Evolutionary conservation across 202 grass and related monocot genomes (phyloP).

Genomic region (Dendrocalamus latiflorus): DNA sequence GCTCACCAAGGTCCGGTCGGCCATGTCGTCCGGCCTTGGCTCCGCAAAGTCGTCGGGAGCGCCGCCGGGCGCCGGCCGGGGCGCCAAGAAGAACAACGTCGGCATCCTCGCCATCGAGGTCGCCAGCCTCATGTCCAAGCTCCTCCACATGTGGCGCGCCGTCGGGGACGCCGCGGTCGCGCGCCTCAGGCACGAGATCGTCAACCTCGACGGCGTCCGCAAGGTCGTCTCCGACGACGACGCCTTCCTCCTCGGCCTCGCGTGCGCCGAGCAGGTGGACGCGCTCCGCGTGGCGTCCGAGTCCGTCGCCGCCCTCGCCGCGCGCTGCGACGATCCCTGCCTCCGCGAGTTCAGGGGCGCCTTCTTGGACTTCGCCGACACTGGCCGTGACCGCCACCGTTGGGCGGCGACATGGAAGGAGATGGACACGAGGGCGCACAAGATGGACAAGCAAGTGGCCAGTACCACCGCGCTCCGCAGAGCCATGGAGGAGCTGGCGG

Average conservation of each 20-base stretch:
- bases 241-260: constrained; percentile 55
- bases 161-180: constrained; percentile 55
- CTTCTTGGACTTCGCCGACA: constrained; percentile 55
- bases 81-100: constrained; percentile 20
- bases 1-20: constrained; percentile 68
- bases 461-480: constrained; percentile 43
- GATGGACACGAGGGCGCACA: constrained; percentile 58
- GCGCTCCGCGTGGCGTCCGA: constrained; percentile 48
- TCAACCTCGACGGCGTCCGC: constrained; percentile 54
- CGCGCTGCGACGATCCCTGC: constrained; percentile 49
- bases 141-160: constrained; percentile 69
- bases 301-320: constrained; percentile 35
- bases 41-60: constrained; percentile 19
- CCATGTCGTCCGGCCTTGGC: constrained; percentile 32
- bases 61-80: not conserved
- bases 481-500: constrained; percentile 70
- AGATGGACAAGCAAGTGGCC: constrained; percentile 58
- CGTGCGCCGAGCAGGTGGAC: constrained; percentile 66
- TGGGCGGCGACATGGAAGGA: constrained; percentile 72
- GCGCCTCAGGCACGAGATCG: constrained; percentile 50
- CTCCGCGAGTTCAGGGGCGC: constrained; percentile 40
- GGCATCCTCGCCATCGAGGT: constrained; percentile 92
- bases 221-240: constrained; percentile 83
- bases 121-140: constrained; percentile 63
- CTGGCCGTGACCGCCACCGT: constrained; percentile 48